Base-by-base conservation (phyloP, 495 filamentous ascomycete genomes). In the Neurospora africana region DNA sequence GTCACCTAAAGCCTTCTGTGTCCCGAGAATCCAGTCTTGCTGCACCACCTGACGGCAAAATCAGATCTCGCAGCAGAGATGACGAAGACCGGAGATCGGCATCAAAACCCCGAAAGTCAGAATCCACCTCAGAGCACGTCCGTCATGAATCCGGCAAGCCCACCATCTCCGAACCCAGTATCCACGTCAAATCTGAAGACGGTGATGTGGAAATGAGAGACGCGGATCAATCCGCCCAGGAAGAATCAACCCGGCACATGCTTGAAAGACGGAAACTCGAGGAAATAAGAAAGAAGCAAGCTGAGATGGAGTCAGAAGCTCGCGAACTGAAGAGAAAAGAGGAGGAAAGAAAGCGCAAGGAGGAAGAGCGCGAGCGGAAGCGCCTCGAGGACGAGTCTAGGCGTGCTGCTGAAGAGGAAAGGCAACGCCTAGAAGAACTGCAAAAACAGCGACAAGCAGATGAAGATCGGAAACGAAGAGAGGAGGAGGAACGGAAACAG, bases 371-470 rank as follows among this genome's bases (percentile, higher is more conserved):
- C 47, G 70, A 80, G 68, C 70, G 74, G 17, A 75, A 77, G 75
- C 71, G 72, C 19, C 73, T 72, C 13, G 82, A 83, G 72, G 75
- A 77, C 11, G 53, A 65, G 53, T 65, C 53, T 27, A 30, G 53
- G 27, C 53, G 53, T 65, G 27, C 53, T 65, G 53, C 53, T 65
- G 27, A 65, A 39, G 77, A 75, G 70, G 77, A 79, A 65, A 75
- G 74, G 58, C 53, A 75, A 8, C 81, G 82, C 82, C n/a, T 87
- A 87, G 75, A 87, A 86, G 72, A 89, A 87, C 15, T 33, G 6
- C 53, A 15, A 19, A 65, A 65, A 65, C 53, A 74, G 76, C 71
- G 72, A 13, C 70, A 72, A 11, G 82, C 82, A 72, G 76, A 77
- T 65, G 76, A 74, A 73, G 78, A 80, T 44, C 76, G 74, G 47